Conservation (phyloP, 495 filamentous ascomycete species). For the Antarctomyces pellizariae region DNA sequence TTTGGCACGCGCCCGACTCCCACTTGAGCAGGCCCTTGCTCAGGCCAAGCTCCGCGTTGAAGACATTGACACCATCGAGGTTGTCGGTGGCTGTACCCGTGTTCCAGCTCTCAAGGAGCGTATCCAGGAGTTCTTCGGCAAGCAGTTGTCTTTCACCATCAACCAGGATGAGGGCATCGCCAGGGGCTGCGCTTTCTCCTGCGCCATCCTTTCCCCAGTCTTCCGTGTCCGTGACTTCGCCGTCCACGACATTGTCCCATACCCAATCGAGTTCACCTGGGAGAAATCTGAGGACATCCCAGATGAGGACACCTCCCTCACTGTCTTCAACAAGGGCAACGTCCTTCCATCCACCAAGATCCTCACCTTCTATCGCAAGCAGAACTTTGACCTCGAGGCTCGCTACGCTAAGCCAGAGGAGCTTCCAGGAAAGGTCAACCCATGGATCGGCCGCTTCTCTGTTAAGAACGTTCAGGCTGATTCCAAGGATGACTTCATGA, state of each 20-base stretch:
- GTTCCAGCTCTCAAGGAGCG: constrained; percentile 80
- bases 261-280: constrained; percentile 98
- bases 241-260: constrained; percentile 89
- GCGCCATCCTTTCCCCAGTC: constrained; percentile 88
- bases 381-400: constrained; percentile 90
- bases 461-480: constrained; percentile 76
- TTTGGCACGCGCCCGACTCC: constrained; percentile 43
- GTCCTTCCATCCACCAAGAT: constrained; percentile 98
- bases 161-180: constrained; percentile 98
- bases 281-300: constrained; percentile 97
- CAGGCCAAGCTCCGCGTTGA: constrained; percentile 75
- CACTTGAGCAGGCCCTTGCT: constrained; percentile 72
- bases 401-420: constrained; percentile 68
- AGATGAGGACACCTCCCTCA: constrained; percentile 93
- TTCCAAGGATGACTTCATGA: constrained; percentile 84
- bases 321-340: constrained; percentile 93
- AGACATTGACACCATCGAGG: constrained; percentile 84
- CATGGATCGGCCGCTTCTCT: constrained; percentile 92
- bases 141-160: constrained; percentile 80
- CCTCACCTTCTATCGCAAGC: constrained; percentile 96
- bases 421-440: constrained; percentile 77
- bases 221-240: constrained; percentile 98
- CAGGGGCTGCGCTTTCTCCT: constrained; percentile 91
- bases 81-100: constrained; percentile 89
- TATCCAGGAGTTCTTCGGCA: constrained; percentile 77